Evolutionary conservation across 1,284 basidiomycete species (phyloP).

Genomic region (Marasmius tenuissimus): DNA sequence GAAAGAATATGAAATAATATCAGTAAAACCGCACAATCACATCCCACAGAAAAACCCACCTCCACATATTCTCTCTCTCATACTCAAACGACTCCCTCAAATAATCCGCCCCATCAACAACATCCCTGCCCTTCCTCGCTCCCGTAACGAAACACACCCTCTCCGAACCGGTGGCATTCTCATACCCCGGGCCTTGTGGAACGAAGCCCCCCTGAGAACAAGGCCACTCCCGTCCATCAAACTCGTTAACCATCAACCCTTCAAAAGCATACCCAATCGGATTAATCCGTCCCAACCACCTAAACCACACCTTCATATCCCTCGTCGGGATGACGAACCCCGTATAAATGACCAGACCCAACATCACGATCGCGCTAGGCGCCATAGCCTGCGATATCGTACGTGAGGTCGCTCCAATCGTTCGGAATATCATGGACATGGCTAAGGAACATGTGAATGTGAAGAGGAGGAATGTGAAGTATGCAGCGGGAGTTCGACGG

Average conservation of each 20-base stretch:
- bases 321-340: constrained; percentile 18
- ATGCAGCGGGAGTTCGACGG: constrained; percentile 13
- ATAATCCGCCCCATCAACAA: constrained; percentile 40
- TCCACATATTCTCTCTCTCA: constrained; percentile 38
- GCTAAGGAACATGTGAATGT: constrained; percentile 35
- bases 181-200: constrained; percentile 30
- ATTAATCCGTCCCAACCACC: constrained; percentile 46
- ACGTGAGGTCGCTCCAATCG: constrained; percentile 39
- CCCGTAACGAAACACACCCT: constrained; percentile 40
- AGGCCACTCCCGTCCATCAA: constrained; percentile 28
- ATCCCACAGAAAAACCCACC: constrained; percentile 14
- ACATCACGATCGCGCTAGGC: constrained; percentile 39
- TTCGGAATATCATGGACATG: constrained; percentile 48
- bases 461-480: constrained; percentile 31
- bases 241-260: constrained; percentile 45
- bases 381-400: constrained; percentile 38
- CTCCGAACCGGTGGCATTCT: constrained; percentile 21
- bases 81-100: constrained; percentile 39
- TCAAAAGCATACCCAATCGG: constrained; percentile 39
- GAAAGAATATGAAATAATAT: constrained; percentile 8
- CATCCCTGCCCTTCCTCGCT: constrained; percentile 28
- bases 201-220: no score
- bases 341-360: constrained; percentile 42
- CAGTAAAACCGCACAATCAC: background rate
- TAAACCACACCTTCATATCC: constrained; percentile 16